Evolutionary conservation across 306 rosid genomes (phyloP).

Genomic region (Herpetospermum pedunculosum): DNA sequence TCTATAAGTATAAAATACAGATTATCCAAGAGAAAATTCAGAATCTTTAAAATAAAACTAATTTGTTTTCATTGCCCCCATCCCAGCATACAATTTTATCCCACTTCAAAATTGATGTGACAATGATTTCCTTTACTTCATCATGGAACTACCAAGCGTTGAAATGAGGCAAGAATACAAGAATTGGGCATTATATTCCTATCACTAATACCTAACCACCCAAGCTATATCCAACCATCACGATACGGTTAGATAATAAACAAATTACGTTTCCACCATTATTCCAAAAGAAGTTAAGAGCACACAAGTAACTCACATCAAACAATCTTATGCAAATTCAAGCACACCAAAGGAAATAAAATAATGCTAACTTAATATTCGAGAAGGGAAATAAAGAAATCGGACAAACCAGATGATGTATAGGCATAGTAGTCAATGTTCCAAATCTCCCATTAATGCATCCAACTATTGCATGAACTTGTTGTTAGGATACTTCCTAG

Average conservation of each 20-base stretch:
- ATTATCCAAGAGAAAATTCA: neutral
- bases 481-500: no score
- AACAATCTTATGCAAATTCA: neutral
- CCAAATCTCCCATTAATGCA: constrained; percentile 91
- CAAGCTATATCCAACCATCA: neutral
- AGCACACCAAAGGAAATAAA: neutral
- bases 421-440: constrained; percentile 64
- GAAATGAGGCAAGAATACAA: neutral
- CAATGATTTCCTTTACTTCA: neutral
- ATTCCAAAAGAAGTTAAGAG: neutral
- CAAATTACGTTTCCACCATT: neutral
- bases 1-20: neutral
- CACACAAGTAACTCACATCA: neutral
- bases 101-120: neutral
- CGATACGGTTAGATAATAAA: neutral
- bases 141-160: neutral
- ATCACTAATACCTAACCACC: neutral
- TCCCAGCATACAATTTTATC: neutral
- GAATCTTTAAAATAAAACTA: neutral
- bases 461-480: constrained; percentile 93
- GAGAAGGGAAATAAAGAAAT: constrained; percentile 2
- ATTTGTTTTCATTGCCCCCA: neutral
- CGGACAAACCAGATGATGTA: constrained; percentile 76
- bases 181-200: neutral
- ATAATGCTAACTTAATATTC: neutral